Percentiles rank a stretch among this genome's conserved stretches.
Evolutionary conservation across 768 basidiomycete genomes (phyloP).

Genomic region (Fistulinella prunicolor): DNA sequence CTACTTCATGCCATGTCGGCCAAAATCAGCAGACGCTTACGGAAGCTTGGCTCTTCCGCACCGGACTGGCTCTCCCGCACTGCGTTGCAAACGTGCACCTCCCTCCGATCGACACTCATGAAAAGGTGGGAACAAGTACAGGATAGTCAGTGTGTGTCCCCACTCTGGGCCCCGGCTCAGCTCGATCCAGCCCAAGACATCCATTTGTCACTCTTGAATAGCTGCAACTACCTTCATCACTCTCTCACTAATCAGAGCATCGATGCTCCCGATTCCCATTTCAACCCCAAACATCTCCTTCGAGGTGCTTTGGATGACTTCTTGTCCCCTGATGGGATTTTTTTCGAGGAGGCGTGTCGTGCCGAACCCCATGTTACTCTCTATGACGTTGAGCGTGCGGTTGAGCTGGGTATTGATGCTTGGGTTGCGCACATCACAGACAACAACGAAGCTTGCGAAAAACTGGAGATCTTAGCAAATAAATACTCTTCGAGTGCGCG

Average conservation of each 20-base stretch:
- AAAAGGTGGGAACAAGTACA: conserved; percentile 37
- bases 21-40: conserved; percentile 38
- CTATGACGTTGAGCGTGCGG: conserved; percentile 37
- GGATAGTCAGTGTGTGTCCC: conserved; percentile 21
- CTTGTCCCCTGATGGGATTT: conserved; percentile 7
- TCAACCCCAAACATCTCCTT: conserved; percentile 1
- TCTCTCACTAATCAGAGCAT: conserved; percentile 7
- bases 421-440: conserved; percentile 30
- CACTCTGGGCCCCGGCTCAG: conserved; percentile 29
- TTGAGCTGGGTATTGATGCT: conserved; percentile 30
- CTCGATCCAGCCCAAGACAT: conserved; percentile 32
- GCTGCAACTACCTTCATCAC: conserved; percentile 27
- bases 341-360: conserved; percentile 8
- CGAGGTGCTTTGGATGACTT: conserved; percentile 19
- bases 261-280: background rate
- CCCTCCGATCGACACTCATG: conserved; percentile 24
- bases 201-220: conserved; percentile 31
- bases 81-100: conserved; percentile 9
- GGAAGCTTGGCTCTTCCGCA: conserved; percentile 31
- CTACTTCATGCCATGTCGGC: background rate
- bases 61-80: conserved; percentile 16
- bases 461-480: conserved; percentile 23
- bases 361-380: conserved; percentile 22
- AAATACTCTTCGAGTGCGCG: conserved; percentile 29
- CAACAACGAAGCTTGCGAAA: conserved; percentile 12